These are phyloP conservation scores for Hypomontagnella monticulosa DNA, from an alignment of 495 filamentous ascomycete genomes.

Conservation along the genomic window DNA sequence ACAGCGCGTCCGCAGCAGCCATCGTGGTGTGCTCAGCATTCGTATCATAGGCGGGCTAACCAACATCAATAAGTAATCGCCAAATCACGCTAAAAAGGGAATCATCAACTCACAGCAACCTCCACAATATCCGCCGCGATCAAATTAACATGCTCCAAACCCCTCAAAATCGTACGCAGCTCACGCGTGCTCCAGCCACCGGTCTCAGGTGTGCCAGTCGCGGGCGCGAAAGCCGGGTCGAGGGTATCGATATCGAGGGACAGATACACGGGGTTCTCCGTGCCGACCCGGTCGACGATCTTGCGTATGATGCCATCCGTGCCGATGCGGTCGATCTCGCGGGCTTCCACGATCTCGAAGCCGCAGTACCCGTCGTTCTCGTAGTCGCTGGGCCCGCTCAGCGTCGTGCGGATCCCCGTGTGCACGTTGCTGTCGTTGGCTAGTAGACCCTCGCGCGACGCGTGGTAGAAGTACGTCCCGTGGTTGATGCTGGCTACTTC, in stretches of 20 bases:
- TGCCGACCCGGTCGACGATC: slow-evolving; percentile 70
- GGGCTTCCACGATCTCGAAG: slow-evolving; percentile 74
- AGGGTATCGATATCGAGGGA: slow-evolving; percentile 82
- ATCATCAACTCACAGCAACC: slow-evolving; percentile 61
- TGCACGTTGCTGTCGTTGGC: slow-evolving; percentile 75
- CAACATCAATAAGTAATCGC: not conserved
- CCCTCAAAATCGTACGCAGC: slow-evolving; percentile 75
- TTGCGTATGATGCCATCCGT: slow-evolving; percentile 69
- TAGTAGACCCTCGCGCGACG: slow-evolving; percentile 78
- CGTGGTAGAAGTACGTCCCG: slow-evolving; percentile 88
- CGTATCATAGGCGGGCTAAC: slow-evolving; percentile 84
- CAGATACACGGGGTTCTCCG: slow-evolving; percentile 73
- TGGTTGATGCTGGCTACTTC: slow-evolving; percentile 79
- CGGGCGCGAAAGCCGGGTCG: slow-evolving; percentile 76
- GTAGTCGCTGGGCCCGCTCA: slow-evolving; percentile 78
- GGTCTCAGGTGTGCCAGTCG: slow-evolving; percentile 79
- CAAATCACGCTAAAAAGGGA: not conserved
- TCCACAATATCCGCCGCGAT: slow-evolving; percentile 86
- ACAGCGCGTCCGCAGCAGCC: slow-evolving; percentile 82
- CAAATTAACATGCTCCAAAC: slow-evolving; percentile 74
- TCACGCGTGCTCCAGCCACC: slow-evolving; percentile 82
- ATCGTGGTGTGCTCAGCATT: slow-evolving; percentile 87
- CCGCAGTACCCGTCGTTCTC: slow-evolving; percentile 73
- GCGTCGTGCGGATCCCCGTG: slow-evolving; percentile 78
- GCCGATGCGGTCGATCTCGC: slow-evolving; percentile 77